These are phyloP conservation scores for Ophiostoma tasmaniense DNA, from an alignment of 2,329 filamentous ascomycete species.

Conservation along the genomic window DNA sequence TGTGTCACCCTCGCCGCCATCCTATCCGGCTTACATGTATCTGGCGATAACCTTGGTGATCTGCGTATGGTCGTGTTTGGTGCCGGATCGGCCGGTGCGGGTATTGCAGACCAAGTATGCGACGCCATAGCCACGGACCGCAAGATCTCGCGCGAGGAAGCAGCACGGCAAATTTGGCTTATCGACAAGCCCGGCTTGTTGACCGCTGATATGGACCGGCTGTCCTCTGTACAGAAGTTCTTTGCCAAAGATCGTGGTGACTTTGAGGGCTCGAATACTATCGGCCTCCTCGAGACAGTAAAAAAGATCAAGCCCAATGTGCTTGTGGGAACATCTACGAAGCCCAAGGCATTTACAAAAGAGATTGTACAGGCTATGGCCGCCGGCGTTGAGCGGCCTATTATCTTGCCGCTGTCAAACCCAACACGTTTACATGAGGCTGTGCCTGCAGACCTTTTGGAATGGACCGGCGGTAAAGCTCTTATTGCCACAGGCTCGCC, in stretches of 20 bases:
- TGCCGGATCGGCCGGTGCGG: conserved; percentile 71
- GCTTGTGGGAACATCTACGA: conserved; percentile 75
- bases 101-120: conserved; percentile 76
- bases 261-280: conserved; percentile 35
- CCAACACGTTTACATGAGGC: conserved; percentile 80
- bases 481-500: conserved; percentile 79
- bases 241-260: conserved; percentile 58
- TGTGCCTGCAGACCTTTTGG: conserved; percentile 62
- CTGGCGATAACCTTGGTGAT: conserved; percentile 56
- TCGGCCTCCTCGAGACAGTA: conserved; percentile 54
- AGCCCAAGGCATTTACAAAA: conserved; percentile 66
- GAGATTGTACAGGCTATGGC: conserved; percentile 69
- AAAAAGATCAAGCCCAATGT: conserved; percentile 68
- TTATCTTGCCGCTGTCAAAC: conserved; percentile 75
- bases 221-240: conserved; percentile 54
- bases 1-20: conserved; percentile 80
- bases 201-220: conserved; percentile 41
- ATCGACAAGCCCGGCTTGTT: conserved; percentile 76
- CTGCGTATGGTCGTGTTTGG: conserved; percentile 69
- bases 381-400: conserved; percentile 60
- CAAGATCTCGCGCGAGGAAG: conserved; percentile 61
- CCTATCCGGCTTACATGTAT: conserved; percentile 65
- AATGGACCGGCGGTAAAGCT: conserved; percentile 70
- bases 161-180: conserved; percentile 71
- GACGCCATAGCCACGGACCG: conserved; percentile 68